Conservation (phyloP, 768 basidiomycete species). For the Suillus bovinus region DNA sequence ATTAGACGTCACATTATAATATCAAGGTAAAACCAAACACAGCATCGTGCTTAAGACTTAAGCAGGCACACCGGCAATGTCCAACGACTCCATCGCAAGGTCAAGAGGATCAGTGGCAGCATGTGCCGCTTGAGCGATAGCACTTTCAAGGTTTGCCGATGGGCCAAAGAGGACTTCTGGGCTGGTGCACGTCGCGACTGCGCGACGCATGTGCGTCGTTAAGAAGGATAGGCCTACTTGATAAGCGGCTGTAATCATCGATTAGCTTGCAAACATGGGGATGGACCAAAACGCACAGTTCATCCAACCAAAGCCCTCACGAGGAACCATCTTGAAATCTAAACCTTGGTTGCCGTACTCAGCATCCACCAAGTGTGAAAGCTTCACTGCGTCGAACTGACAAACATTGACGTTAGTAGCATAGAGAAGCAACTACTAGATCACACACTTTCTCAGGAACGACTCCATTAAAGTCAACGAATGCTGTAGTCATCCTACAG, state of each 20-base stretch:
- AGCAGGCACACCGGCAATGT: constrained; percentile 15
- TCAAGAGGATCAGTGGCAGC: constrained; percentile 57
- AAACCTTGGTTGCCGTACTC: constrained; percentile 96
- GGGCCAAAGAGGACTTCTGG: constrained; percentile 86
- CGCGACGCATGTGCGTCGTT: constrained; percentile 91
- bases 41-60: constrained; percentile 21
- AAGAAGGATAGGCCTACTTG: constrained; percentile 96
- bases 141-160: constrained; percentile 34
- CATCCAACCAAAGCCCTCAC: constrained; percentile 99
- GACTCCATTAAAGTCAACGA: constrained; percentile 97
- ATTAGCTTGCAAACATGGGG: background rate
- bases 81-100: constrained; percentile 61
- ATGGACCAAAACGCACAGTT: constrained; percentile 57
- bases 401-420: constrained; percentile 6
- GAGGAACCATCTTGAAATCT: constrained; percentile 96
- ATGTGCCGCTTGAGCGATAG: constrained; percentile 35
- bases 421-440: background rate
- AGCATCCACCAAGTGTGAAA: constrained; percentile 95
- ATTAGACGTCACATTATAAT: constrained; percentile 2
- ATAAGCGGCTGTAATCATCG: constrained; percentile 68
- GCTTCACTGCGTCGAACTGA: constrained; percentile 93
- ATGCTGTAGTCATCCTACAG: constrained; percentile 86
- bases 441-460: constrained; percentile 89
- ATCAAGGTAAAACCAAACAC: constrained; percentile 1
- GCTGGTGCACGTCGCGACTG: constrained; percentile 91